Conservation (phyloP, 2,329 filamentous ascomycete genomes). For the Colletotrichum shisoi region DNA sequence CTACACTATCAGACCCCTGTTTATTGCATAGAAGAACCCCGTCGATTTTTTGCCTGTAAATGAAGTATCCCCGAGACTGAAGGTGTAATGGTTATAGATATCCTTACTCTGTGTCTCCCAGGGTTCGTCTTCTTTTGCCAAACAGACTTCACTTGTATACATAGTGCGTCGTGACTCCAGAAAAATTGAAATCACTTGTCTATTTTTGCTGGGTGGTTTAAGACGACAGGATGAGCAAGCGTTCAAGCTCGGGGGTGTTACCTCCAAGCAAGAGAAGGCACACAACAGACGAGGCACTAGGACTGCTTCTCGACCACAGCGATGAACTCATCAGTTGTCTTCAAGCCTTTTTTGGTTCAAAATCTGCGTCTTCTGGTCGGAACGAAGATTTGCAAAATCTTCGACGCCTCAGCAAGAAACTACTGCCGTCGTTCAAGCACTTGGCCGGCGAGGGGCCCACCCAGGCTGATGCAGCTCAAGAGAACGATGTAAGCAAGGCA, state of each 20-base stretch:
- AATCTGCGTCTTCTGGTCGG: background rate
- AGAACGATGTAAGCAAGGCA: background rate
- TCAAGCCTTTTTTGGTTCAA: constrained; percentile 47
- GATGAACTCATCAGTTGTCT: constrained; percentile 53
- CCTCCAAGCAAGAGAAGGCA: constrained; percentile 40
- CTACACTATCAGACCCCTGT: background rate
- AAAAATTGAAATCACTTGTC: background rate
- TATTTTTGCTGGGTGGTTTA: too few relatives aligned
- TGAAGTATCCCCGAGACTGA: background rate
- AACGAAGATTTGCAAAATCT: constrained; percentile 19
- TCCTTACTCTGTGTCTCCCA: background rate
- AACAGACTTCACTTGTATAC: background rate
- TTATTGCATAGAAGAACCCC: background rate
- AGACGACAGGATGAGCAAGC: constrained; percentile 30
- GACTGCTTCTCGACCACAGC: constrained; percentile 47
- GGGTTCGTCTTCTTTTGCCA: background rate
- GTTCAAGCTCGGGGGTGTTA: constrained; percentile 25
- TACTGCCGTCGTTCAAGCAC: constrained; percentile 45
- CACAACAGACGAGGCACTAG: constrained; percentile 42
- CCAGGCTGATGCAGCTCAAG: background rate
- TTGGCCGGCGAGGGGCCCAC: constrained; percentile 28
- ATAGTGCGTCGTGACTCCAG: too few relatives aligned
- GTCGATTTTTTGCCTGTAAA: background rate
- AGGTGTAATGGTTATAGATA: background rate
- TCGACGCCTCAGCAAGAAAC: constrained; percentile 41